Conservation (phyloP, 2,329 filamentous ascomycete genomes). For the Neonectria sp. region DNA sequence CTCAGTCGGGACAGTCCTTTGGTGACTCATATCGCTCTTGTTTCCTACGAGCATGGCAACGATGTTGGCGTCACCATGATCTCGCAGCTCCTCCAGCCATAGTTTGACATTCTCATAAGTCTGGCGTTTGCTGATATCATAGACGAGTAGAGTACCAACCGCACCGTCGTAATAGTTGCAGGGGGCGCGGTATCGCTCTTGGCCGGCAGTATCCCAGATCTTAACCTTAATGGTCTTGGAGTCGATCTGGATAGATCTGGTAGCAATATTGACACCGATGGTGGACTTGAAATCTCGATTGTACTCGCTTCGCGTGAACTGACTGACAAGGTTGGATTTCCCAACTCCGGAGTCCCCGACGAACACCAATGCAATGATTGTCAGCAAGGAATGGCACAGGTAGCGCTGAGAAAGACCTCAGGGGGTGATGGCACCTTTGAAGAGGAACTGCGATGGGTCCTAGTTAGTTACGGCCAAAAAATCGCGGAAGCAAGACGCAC, state of each 20-base stretch:
- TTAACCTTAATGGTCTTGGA: conserved; percentile 99
- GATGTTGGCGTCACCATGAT: conserved; percentile 98
- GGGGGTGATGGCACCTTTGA: conserved; percentile 93
- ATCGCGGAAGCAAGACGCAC: too few species aligned
- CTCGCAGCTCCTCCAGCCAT: conserved; percentile 98
- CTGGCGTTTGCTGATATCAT: conserved; percentile 99
- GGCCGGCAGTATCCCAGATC: conserved; percentile 99
- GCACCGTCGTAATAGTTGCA: conserved; percentile 99
- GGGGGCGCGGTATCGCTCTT: conserved; percentile 98
- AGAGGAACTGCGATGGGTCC: conserved; percentile 82
- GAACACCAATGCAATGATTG: conserved; percentile 81
- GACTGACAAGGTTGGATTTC: conserved; percentile 99
- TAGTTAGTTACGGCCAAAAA: too few species aligned
- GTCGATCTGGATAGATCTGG: conserved; percentile 98
- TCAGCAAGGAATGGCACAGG: conserved; percentile 49
- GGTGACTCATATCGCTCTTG: conserved; percentile 99
- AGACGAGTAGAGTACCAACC: conserved; percentile 96
- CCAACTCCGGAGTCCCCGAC: conserved; percentile 99
- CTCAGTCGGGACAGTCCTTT: conserved; percentile 96
- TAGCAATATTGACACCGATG: conserved; percentile 99
- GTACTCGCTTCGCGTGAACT: conserved; percentile 99
- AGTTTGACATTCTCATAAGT: conserved; percentile 99
- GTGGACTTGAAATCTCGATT: conserved; percentile 99
- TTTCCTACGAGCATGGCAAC: conserved; percentile 99
- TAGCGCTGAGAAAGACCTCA: conserved; percentile 31